These are phyloP conservation scores for Populus hybrid DNA, from an alignment of 441 rosid genomes.

Conservation along the genomic window DNA sequence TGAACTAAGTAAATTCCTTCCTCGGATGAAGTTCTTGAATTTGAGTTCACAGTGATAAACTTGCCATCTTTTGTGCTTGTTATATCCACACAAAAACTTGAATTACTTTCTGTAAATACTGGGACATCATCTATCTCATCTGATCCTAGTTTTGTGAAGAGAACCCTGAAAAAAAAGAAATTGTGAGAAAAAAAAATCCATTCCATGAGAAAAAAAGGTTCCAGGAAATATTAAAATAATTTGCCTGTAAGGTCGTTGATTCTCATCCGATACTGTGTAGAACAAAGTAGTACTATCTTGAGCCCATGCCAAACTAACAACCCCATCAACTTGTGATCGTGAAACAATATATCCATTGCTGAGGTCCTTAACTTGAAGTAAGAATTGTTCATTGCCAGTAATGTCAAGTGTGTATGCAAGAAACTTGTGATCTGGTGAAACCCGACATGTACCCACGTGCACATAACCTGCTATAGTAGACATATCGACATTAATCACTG, in stretches of 20 bases:
- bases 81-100: constrained; percentile 85
- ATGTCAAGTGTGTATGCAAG: constrained; percentile 81
- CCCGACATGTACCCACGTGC: constrained; percentile 77
- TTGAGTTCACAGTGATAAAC: constrained; percentile 90
- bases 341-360: constrained; percentile 44
- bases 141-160: constrained; percentile 56
- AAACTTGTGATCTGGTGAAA: constrained; percentile 82
- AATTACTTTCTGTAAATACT: constrained; percentile 57
- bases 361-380: constrained; percentile 80
- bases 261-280: constrained; percentile 61
- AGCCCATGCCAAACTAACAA: constrained; percentile 92
- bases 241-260: constrained; percentile 79
- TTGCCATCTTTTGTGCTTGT: constrained; percentile 93
- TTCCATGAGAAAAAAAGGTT: constrained; percentile 1
- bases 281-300: constrained; percentile 67
- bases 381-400: constrained; percentile 62
- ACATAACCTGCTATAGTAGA: constrained; percentile 49
- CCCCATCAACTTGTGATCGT: constrained; percentile 50
- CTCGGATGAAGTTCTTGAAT: constrained; percentile 95
- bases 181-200: constrained; percentile 17
- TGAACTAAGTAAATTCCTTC: constrained; percentile 53
- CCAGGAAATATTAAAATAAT: constrained; percentile 10
- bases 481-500: background rate
- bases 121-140: constrained; percentile 33
- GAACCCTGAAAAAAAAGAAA: constrained; percentile 49